Evolutionary conservation across 2,329 filamentous ascomycete genomes (phyloP), one percentile per base, ranked within the genome.

Genomic region (Aspergillus floridensis): DNA sequence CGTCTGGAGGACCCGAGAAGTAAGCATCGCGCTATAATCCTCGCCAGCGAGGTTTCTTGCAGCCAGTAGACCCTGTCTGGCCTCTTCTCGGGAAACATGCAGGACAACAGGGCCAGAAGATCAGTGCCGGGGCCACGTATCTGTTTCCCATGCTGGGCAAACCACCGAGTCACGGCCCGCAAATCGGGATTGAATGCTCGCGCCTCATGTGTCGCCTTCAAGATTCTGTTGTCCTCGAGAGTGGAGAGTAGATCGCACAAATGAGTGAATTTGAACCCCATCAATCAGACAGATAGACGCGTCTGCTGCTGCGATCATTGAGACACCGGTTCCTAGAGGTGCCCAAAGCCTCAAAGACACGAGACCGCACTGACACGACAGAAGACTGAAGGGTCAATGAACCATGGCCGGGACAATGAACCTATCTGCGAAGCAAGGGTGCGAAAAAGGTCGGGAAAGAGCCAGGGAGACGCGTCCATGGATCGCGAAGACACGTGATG

Each of bases 61-160:
- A 96, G 80, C 41, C 81, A 83, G 71, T 93, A 96, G 2, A 93
- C 89, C 29, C 91, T 84, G 70, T 96, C 92, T 2, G 86, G 87
- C 56, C 92, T 82, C 64, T 83, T 87, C 63, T 92, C 88, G 0
- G 92, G 91, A 0, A 96, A 82, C 0, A 97, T 75, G 2, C 88
- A 87, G 1, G 90, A 93, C 0, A 96, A 78, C 1, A 96, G 76
- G 2, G 90, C 88, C 1, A 84, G 77, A 1, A 81, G 79, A 67
- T 87, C 79, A 1, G 84, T 85, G 29, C 82, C 79, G 7, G 84
- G 76, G 0, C 81, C 78, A 68, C 87, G 77, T 16, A 96, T 81
- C 1, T 76, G 74, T 16, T 74, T 73, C 5, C 84, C 84, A 70
- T 96, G 84, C 1, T 79, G 76, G 14, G 72, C 71, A 73, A 96